Evolutionary conservation across 163 green algal genomes (phyloP).

Genomic region (Dunaliella salina): DNA sequence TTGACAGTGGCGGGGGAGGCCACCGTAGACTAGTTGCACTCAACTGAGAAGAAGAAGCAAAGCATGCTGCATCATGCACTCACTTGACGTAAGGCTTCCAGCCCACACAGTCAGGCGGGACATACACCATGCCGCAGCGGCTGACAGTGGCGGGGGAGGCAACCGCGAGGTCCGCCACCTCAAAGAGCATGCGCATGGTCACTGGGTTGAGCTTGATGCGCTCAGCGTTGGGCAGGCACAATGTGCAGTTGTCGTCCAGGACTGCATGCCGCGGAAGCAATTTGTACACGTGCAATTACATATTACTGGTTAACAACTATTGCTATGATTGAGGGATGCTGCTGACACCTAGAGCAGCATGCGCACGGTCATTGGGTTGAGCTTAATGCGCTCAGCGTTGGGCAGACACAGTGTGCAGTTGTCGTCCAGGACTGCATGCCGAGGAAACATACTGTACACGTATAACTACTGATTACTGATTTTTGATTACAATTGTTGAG

Average conservation of each 20-base stretch:
- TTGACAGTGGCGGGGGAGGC: too few species aligned
- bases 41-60: too few species aligned
- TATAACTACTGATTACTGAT: too few species aligned
- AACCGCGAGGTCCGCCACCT: conserved; percentile 50
- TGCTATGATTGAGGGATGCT: too few species aligned
- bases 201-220: conserved; percentile 64
- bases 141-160: conserved; percentile 26
- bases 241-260: conserved; percentile 71
- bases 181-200: conserved; percentile 77
- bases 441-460: too few species aligned
- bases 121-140: conserved; percentile 80
- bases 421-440: conserved; percentile 75
- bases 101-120: conserved; percentile 60
- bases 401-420: conserved; percentile 53
- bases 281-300: too few species aligned
- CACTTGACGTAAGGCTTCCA: conserved; percentile 59
- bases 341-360: conserved; percentile 78
- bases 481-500: too few species aligned
- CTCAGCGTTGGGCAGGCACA: conserved; percentile 44
- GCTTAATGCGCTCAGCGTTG: conserved; percentile 57
- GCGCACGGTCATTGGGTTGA: conserved; percentile 62
- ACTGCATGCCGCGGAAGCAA: conserved; percentile 27
- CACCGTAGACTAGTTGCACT: conserved; percentile 58
- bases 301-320: too few species aligned
- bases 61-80: not conserved